A percentile compares a stretch with the other conserved stretches of the same genome.
Conservation (phyloP, 148 eudicot species). For the Tetragonia tetragonoides region DNA sequence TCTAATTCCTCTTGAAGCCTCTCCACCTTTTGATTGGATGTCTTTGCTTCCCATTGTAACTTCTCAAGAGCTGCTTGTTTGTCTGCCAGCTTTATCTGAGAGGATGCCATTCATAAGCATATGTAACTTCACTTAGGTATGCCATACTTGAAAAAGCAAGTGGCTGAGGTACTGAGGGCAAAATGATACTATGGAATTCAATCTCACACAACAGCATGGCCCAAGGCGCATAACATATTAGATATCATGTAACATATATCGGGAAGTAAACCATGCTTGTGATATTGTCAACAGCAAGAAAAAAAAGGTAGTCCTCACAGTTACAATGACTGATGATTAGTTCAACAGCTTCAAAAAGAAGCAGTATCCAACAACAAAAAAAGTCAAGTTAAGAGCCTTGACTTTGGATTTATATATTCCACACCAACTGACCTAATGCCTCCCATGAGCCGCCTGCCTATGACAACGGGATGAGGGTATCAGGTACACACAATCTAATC, state of each 20-base stretch:
- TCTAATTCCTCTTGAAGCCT: conserved; percentile 68
- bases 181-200: background rate
- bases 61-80: conserved; percentile 87
- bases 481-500: background rate
- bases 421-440: background rate
- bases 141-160: background rate
- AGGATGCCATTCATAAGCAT: background rate
- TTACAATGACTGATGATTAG: background rate
- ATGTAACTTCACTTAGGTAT: background rate
- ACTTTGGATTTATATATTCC: background rate
- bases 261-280: background rate
- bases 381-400: background rate
- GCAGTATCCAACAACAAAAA: background rate
- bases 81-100: conserved; percentile 83
- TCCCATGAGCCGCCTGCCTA: background rate
- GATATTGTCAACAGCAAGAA: background rate
- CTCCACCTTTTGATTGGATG: conserved; percentile 65
- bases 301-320: background rate
- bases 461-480: background rate
- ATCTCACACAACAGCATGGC: background rate
- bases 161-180: background rate
- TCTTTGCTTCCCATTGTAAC: conserved; percentile 86
- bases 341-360: background rate
- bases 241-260: background rate
- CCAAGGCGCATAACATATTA: background rate